Evolutionary conservation across 768 basidiomycete species (phyloP), one percentile per base, ranked within the genome.

Genomic region (Cubamyces lactineus): DNA sequence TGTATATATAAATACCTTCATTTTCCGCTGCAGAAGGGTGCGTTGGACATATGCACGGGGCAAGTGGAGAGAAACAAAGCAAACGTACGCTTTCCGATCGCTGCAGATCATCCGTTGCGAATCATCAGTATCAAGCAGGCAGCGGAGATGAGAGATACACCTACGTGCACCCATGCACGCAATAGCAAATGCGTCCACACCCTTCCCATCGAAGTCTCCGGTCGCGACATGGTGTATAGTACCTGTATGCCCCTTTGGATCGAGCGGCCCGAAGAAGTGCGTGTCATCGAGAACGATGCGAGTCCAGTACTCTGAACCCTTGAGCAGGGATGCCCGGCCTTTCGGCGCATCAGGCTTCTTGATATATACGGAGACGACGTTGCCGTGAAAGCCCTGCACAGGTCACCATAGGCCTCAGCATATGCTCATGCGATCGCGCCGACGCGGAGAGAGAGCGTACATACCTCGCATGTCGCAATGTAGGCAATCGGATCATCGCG

Each of bases 201-300:
- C 67, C 43, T 52, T 53, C 19, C 48, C 55, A 45, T 65, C 55
- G 34, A 65, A 43, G 42, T 54, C 57, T 1, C 43, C 66, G 41
- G 56, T 47, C 6, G 57, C 51, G 38, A 72, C 68, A 40, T 72
- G 64, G 52, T 71, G 70, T 17, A 73, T 61, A 39, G 65, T 62
- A 2, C 70, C 71, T 5, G 70, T 68, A 28, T 70, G 61, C 38
- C 28, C 28, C 3, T 57, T 51, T 13, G 19, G 21, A 57, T 66
- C 64, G 40, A 70, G 57, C 2, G 68, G 53, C 8, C 69, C 71
- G 55, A 67, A 71, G 59, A 68, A 72, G 38, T 65, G 13, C 12
- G 43, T 30, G 11, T 30, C 40, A 6, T 52, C 53, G 7, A 57
- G 59, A 13, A 48, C 23, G 23, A 17, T 11, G 47, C 47, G 2